These are phyloP conservation scores for Brettanomyces anomalus DNA, from an alignment of 805 yeast species.

Conservation along the genomic window DNA sequence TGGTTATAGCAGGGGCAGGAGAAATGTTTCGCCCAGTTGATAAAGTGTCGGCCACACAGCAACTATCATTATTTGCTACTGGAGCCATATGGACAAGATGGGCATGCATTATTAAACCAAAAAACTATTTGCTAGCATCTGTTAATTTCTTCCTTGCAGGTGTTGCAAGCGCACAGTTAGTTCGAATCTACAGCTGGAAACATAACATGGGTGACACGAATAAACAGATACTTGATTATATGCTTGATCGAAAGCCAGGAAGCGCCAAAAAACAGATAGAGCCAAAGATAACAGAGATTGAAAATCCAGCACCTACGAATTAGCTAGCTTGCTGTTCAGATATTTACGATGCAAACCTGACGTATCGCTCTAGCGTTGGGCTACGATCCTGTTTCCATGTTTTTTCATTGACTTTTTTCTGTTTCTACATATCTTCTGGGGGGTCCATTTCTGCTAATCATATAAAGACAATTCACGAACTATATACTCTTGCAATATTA, in stretches of 20 bases:
- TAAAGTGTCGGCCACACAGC: conserved; percentile 82
- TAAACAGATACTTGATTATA: conserved; percentile 47
- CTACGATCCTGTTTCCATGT: no score
- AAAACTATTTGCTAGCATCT: conserved; percentile 77
- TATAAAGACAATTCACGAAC: no score
- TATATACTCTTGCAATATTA: conserved; percentile 1
- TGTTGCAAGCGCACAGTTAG: conserved; percentile 80
- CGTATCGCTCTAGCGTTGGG: no score
- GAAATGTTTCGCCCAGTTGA: conserved; percentile 90
- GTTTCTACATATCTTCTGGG: no score
- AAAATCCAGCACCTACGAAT: no score
- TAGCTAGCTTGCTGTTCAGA: no score
- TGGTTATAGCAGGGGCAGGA: conserved; percentile 84
- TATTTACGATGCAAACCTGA: no score
- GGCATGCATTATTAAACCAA: conserved; percentile 90
- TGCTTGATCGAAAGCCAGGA: conserved; percentile 37
- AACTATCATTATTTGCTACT: conserved; percentile 77
- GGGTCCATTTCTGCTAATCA: no score
- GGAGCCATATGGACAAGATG: conserved; percentile 98
- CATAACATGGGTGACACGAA: conserved; percentile 51
- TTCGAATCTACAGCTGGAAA: conserved; percentile 66
- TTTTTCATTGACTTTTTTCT: no score
- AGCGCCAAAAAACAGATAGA: not conserved
- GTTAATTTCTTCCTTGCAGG: conserved; percentile 90
- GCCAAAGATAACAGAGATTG: no score